Evolutionary conservation across 768 basidiomycete species (phyloP).

Genomic region (Leccinellum albellum): DNA sequence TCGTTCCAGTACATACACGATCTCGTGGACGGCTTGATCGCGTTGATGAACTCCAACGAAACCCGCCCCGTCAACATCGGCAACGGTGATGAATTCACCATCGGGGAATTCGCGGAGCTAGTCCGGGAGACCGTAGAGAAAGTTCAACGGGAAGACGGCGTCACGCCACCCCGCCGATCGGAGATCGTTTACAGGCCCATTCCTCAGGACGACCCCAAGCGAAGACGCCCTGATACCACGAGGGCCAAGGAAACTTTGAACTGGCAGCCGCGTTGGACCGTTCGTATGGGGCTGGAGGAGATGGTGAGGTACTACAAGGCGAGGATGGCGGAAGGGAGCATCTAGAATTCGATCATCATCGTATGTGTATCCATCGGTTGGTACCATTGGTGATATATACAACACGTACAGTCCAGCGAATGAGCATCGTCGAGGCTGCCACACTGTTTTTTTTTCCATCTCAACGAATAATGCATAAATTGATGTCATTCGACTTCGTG

Average conservation of each 20-base stretch:
- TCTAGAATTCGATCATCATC: constrained; percentile 36
- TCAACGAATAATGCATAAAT: no score
- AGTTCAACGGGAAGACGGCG: constrained; percentile 83
- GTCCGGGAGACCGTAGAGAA: constrained; percentile 91
- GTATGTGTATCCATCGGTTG: background rate
- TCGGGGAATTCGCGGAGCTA: constrained; percentile 88
- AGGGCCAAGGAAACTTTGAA: constrained; percentile 77
- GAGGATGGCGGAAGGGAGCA: constrained; percentile 80
- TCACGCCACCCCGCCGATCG: constrained; percentile 46
- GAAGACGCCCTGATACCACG: constrained; percentile 88
- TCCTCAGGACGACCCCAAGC: constrained; percentile 92
- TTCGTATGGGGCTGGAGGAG: constrained; percentile 90
- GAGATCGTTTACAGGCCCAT: constrained; percentile 76
- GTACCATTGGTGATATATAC: no score
- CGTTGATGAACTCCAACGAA: constrained; percentile 93
- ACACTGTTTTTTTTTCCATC: no score
- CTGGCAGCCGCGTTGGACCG: constrained; percentile 94
- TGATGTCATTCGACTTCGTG: no score
- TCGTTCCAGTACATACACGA: constrained; percentile 99
- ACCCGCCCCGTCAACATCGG: constrained; percentile 96
- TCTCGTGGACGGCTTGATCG: constrained; percentile 88
- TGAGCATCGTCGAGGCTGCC: no score
- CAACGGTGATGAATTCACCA: constrained; percentile 92
- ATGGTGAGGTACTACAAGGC: constrained; percentile 93
- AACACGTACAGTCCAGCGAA: no score